A percentile compares a stretch with the other conserved stretches of the same genome.
phyloP scores from a whole-genome alignment of 1,284 basidiomycete species.

The Puccinia coronata region DNA sequence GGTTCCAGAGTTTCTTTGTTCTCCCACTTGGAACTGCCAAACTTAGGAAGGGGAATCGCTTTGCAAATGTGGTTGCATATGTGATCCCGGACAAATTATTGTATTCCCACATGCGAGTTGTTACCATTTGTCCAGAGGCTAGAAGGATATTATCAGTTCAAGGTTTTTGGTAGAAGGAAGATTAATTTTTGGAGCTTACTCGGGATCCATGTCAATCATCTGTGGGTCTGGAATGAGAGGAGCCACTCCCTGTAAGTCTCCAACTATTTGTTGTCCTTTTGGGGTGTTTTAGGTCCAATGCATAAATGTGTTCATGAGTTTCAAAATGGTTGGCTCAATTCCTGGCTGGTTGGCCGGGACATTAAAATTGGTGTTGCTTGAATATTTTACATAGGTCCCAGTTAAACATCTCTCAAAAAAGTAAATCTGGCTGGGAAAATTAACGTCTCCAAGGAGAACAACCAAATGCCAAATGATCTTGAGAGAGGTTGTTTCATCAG shows the following conservation, averaged over 20 bases:
- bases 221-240: not conserved
- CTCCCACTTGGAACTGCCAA: no score
- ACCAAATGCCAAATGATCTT: not conserved
- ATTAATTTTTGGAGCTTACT: not conserved
- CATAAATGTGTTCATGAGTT: not conserved
- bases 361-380: conserved; percentile 2
- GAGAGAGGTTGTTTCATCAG: no score
- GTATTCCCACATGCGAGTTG: not conserved
- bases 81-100: no score
- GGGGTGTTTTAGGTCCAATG: not conserved
- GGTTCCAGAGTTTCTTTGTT: no score
- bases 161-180: not conserved
- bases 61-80: no score
- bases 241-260: not conserved
- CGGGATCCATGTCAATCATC: not conserved
- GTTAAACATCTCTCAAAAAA: not conserved
- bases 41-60: no score
- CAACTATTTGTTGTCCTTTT: not conserved
- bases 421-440: not conserved
- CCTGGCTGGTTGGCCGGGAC: not conserved
- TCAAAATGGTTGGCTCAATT: not conserved
- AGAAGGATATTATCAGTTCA: not conserved
- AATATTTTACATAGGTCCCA: conserved; percentile 1
- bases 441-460: not conserved
- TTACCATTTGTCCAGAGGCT: not conserved